Evolutionary conservation across 345 rosid genomes (phyloP).

Genomic region (Sonneratia caseolaris): DNA sequence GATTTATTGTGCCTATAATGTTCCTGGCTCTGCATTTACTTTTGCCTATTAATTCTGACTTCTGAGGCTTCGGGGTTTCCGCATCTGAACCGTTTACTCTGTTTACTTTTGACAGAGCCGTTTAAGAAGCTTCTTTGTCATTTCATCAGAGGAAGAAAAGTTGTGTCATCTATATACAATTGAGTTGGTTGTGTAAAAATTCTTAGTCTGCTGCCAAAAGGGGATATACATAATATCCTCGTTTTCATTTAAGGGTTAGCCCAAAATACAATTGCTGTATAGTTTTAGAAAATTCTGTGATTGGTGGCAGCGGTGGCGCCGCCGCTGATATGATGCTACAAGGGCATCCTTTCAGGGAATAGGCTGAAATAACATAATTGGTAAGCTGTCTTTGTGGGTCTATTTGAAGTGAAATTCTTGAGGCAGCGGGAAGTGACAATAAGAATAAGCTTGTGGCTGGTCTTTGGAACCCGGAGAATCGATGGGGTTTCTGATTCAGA

Average conservation of each 20-base stretch:
- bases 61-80: neutral
- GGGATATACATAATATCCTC: neutral
- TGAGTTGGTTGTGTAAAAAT: no score
- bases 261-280: neutral
- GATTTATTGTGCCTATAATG: neutral
- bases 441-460: neutral
- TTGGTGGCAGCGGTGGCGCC: neutral
- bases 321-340: no score
- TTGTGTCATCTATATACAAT: no score
- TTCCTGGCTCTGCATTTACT: no score
- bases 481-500: conserved; percentile 55
- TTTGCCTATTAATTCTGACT: no score
- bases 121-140: neutral
- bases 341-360: no score
- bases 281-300: neutral
- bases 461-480: conserved; percentile 18
- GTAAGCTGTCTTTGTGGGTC: no score
- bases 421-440: no score
- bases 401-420: neutral
- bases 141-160: no score
- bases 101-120: neutral
- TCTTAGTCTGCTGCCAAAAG: neutral
- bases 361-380: no score
- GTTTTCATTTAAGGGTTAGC: neutral
- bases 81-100: neutral